Percentiles rank a stretch among this genome's conserved stretches.
These are phyloP conservation scores for Hortaea werneckii DNA, from an alignment of 2,329 filamentous ascomycete species.

Conservation along the genomic window DNA sequence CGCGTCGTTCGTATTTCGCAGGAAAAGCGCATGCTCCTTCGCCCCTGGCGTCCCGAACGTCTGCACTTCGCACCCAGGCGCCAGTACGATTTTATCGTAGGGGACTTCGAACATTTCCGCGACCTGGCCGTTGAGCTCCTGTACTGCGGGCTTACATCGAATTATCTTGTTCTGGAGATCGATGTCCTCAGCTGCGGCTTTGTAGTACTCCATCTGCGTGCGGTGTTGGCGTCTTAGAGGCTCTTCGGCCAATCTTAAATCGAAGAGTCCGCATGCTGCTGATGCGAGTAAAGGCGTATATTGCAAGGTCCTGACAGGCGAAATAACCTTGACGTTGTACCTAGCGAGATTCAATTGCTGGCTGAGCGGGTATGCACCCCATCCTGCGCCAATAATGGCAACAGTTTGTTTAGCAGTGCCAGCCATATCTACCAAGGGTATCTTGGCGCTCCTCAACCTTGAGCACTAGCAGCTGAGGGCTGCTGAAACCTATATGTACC, in stretches of 20 bases:
- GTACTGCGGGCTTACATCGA: constrained; percentile 25
- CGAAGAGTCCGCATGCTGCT: constrained; percentile 36
- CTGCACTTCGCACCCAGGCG: constrained; percentile 33
- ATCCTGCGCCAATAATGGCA: constrained; percentile 29
- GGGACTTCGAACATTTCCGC: constrained; percentile 28
- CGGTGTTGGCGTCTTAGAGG: constrained; percentile 29
- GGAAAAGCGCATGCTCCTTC: constrained; percentile 29
- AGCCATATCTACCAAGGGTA: background rate
- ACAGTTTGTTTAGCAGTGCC: constrained; percentile 2
- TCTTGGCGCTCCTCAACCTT: background rate
- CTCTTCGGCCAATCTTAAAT: constrained; percentile 37
- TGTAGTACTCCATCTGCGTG: constrained; percentile 20
- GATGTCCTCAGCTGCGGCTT: constrained; percentile 30
- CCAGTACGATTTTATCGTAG: constrained; percentile 34
- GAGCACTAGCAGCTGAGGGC: too few relatives aligned
- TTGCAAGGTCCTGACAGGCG: constrained; percentile 32
- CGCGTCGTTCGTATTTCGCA: constrained; percentile 28
- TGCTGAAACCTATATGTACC: too few relatives aligned
- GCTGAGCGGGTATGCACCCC: constrained; percentile 28
- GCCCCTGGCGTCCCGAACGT: constrained; percentile 33
- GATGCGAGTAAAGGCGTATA: constrained; percentile 38
- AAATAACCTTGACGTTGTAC: constrained; percentile 33
- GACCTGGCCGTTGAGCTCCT: background rate
- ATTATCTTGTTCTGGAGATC: constrained; percentile 28
- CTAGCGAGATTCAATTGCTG: constrained; percentile 24